Conservation (phyloP, 805 yeast species). For the Kodamaea neixiangensis region DNA sequence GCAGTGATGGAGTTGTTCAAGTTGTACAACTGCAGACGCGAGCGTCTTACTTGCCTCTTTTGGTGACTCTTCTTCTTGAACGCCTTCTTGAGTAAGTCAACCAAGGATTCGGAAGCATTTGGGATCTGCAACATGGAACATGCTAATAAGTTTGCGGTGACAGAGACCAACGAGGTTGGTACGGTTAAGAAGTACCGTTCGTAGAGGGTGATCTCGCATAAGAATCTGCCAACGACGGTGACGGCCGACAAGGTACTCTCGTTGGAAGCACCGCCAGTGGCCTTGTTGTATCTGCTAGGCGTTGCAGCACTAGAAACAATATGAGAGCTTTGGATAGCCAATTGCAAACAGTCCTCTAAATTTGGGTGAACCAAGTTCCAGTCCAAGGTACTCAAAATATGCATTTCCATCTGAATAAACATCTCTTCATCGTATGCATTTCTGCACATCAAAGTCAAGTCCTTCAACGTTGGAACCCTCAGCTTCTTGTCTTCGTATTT, state of each 20-base stretch:
- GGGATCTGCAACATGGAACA: slow-evolving; percentile 54
- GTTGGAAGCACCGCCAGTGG: slow-evolving; percentile 7
- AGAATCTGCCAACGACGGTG: slow-evolving; percentile 54
- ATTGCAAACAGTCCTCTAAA: slow-evolving; percentile 52
- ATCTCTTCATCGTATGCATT: slow-evolving; percentile 58
- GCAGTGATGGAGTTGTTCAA: neutral
- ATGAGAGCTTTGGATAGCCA: slow-evolving; percentile 38
- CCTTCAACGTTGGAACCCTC: slow-evolving; percentile 57
- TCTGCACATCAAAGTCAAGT: slow-evolving; percentile 56
- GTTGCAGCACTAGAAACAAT: slow-evolving; percentile 21
- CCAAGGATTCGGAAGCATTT: slow-evolving; percentile 40
- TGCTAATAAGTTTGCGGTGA: slow-evolving; percentile 53
- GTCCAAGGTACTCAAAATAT: slow-evolving; percentile 42
- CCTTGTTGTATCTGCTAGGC: slow-evolving; percentile 26
- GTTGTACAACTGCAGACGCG: slow-evolving; percentile 8
- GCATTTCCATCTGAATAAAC: slow-evolving; percentile 51
- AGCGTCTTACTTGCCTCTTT: slow-evolving; percentile 6
- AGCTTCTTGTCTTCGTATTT: slow-evolving; percentile 61
- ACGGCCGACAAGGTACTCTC: slow-evolving; percentile 44
- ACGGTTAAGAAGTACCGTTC: slow-evolving; percentile 49
- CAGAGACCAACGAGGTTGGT: slow-evolving; percentile 48
- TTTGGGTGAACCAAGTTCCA: slow-evolving; percentile 50
- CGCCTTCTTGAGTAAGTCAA: slow-evolving; percentile 19
- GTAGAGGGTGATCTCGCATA: slow-evolving; percentile 56
- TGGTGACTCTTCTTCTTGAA: slow-evolving; percentile 7